Evolutionary conservation across 768 basidiomycete genomes (phyloP).

Genomic region (Macrolepiota albuminosa): DNA sequence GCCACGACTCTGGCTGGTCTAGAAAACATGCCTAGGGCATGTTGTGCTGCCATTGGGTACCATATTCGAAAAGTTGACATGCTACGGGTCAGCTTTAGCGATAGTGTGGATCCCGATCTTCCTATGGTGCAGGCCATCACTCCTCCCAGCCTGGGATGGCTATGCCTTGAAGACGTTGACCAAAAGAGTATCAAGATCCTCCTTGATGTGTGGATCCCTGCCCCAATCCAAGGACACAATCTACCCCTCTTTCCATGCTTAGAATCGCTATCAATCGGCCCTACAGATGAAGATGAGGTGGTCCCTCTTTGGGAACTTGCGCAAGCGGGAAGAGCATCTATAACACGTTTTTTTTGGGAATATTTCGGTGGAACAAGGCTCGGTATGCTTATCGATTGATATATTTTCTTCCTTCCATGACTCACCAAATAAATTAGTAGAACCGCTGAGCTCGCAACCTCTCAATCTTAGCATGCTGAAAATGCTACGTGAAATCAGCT

Average conservation of each 20-base stretch:
- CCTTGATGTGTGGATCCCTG: conserved; percentile 1
- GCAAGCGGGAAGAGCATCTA: not conserved
- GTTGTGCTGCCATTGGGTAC: conserved; percentile 3
- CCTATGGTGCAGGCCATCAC: not conserved
- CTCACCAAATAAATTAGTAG: not conserved
- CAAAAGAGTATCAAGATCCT: not conserved
- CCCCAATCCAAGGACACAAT: not conserved
- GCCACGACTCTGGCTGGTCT: not conserved
- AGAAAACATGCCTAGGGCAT: not conserved
- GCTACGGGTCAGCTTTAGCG: not conserved
- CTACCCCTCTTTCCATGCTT: conserved; percentile 1
- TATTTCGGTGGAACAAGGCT: not conserved
- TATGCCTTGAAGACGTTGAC: conserved; percentile 3
- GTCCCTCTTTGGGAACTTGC: not conserved
- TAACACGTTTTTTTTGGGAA: conserved; percentile 7
- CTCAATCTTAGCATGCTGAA: not conserved
- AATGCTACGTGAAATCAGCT: conserved; percentile 2
- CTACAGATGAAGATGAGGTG: not conserved
- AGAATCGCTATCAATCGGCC: not conserved
- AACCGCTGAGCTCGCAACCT: conserved; percentile 1
- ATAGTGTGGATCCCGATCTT: not conserved
- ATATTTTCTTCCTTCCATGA: not conserved
- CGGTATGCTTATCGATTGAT: not conserved
- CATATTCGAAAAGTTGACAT: not conserved
- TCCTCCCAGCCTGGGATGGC: not conserved